Base-by-base conservation (phyloP, 2,329 filamentous ascomycete species). In the Aspergillus carbonarius region DNA sequence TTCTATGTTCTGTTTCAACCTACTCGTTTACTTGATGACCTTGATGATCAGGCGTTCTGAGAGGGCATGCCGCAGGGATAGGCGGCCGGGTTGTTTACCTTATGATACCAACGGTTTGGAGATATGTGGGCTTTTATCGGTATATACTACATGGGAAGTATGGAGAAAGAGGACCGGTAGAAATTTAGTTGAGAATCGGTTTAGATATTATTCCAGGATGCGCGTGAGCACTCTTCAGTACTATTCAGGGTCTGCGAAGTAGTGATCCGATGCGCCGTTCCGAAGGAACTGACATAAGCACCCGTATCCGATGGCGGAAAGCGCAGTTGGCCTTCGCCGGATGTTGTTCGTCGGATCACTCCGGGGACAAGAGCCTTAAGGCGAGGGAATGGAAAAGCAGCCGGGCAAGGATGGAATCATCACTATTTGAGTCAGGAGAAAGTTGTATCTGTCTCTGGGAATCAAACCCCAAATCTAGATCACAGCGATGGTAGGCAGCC, bases 211-310 rank as follows among this genome's bases (percentile, higher is more conserved):
- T 42, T 23, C 39, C 2, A 42, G 20, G 12, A 42, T 42, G 39
- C 39, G 23, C 23, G 23, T 23, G 23, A 23, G 23, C 23, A 23
- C 23, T 23, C 23, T 9, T 42, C 18, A 17, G 17, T 5, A 18
- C 39, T 9, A 42, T 23, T 42, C 39, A 42, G 8, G 39, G 39
- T 18, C 39, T 40, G 5, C n/a, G 18, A 17, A 9, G 10, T 27
- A n/a, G 23, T 27, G 55, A 61, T 66, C 61, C 62, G 63, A 64
- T 35, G 8, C 32, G 30, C 48, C 37, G 57, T 67, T 66, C 66
- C 64, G 66, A 68, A 35, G 20, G 17, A 9, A 64, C 55, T 67
- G 64, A 69, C 61, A 58, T 69, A 68, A 69, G 57, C 62, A 47
- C 34, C 55, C 56, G 54, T 50, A 44, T 67, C 65, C 59, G 62